Conservation (phyloP, 83 land plant genomes). For the Diphasiastrum complanatum region DNA sequence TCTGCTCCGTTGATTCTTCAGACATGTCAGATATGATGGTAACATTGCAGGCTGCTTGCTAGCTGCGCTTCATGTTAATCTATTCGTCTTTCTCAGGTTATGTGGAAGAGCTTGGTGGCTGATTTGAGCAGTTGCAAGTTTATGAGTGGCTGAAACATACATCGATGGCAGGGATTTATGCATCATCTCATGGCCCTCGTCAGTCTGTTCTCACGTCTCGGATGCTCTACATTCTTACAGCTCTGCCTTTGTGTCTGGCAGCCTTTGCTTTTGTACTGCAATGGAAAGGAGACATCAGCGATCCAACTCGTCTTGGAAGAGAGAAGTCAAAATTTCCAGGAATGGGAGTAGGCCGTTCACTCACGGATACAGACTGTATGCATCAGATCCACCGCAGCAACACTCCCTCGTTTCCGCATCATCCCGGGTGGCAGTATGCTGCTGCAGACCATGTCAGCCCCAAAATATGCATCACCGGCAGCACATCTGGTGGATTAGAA, state of each 20-base stretch:
- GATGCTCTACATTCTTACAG: constrained; percentile 22
- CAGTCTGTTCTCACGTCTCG: no score
- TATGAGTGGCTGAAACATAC: no score
- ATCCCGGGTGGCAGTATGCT: constrained; percentile 32
- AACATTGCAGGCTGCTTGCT: no score
- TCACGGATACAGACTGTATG: constrained; percentile 19
- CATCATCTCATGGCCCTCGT: no score
- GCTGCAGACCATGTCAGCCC: constrained; percentile 11
- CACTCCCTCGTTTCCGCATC: constrained; percentile 18
- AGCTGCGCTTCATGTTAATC: no score
- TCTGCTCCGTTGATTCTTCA: no score
- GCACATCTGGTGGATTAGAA: constrained; percentile 89
- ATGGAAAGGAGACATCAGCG: constrained; percentile 25
- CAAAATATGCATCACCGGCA: constrained; percentile 77
- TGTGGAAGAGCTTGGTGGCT: no score
- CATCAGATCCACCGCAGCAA: neutral
- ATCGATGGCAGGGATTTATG: no score
- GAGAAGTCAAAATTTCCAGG: constrained; percentile 28
- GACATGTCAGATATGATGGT: no score
- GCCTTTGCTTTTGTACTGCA: constrained; percentile 32
- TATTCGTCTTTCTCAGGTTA: no score
- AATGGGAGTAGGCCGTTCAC: constrained; percentile 15
- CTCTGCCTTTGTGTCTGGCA: constrained; percentile 19
- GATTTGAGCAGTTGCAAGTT: no score
- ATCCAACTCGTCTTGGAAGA: constrained; percentile 16